Base-by-base conservation (phyloP, 805 yeast species). In the Lachancea dasiensis region DNA sequence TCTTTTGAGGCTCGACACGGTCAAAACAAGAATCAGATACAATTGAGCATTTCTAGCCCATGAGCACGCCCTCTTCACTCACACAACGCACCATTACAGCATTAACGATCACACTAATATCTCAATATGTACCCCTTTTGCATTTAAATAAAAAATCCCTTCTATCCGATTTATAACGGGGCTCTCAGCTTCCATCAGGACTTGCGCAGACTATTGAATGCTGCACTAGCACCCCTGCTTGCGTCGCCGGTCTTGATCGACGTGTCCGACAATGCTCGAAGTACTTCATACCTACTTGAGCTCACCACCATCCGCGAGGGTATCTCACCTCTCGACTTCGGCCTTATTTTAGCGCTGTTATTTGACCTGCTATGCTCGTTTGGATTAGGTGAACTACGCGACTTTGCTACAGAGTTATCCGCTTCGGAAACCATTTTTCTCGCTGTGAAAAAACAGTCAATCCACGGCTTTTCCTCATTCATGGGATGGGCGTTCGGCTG, bases 371-470 rank as follows among this genome's bases (percentile, higher is more conserved):
- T 15, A 23, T 5, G n/a, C 8, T 35, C 16, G 5, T 19, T 26
- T 21, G 31, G 5, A 17, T 24, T 18, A 2, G 28, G 23, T 14
- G 39, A 19, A 21, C 17, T 28, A 10, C 22, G 32, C 13, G 16
- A 5, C 16, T 17, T 13, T 21, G 20, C 25, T n/a, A 13, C n/a
- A 11, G n/a, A 9, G 9, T 6, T 13, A 7, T 28, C 39, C 3
- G 31, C 21, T 4, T 15, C 27, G 16, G 29, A 13, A 13, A 14
- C 31, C 50, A 79, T 50, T 34, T 79, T 77, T 47, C 81, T 78
- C 2, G 86, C 84, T 46, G 73, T 72, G 46, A 82, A 62, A 41
- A 82, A 66, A 35, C 86, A 73, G 33, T 79, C 82, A 10, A 82
- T 79, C 90, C 90, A 82, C 3, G 75, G 71, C 31, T 73, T 68